Evolutionary conservation across 306 rosid species (phyloP), one percentile per base, ranked within the genome.

Genomic region (Gleditsia sinensis): DNA sequence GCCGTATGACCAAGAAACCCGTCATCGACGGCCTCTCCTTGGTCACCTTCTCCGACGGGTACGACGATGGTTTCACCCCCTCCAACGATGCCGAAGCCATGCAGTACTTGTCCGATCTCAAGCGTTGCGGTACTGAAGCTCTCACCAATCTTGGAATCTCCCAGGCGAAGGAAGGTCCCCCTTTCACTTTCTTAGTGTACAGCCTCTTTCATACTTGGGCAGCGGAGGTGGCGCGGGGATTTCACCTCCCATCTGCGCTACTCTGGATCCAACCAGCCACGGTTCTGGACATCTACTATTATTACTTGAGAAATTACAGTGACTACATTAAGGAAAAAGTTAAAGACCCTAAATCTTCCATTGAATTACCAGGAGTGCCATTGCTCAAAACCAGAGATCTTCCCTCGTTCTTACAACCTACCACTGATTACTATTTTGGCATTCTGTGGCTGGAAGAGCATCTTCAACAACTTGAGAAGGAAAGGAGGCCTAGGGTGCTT

Each of bases 231-330:
- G 80, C 84, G 9, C 16, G 61, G 40, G 30, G 19, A 1, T 30
- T 64, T 25, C 21, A 58, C 4, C 33, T 79, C 7, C 83, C 77
- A 0, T 30, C 69, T 0, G 10, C 76, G 10, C 34, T 75, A 0
- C 34, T 79, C 3, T 75, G 70, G 72, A 54, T 34, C 16, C 84
- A 83, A 16, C 59, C 85, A 0, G 85, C 85, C 6, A 23, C 66
- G 0, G 71, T 81, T 8, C 23, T 81, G 1, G 66, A 67, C 51
- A 17, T 81, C n/a, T 81, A 63, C 32, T 76, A 76, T 46, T 28
- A 81, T 54, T 76, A 76, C 71, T 59, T 76, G n/a, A 58, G 72
- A 20, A 78, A 49, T 4, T 56, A 62, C 30, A 53, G 7, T 0
- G 75, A 63, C 5, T 0, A 28, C 49, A 64, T 81, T 11, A 40